These are phyloP conservation scores for Termitomyces sp. DNA, from an alignment of 768 basidiomycete species.

Conservation along the genomic window DNA sequence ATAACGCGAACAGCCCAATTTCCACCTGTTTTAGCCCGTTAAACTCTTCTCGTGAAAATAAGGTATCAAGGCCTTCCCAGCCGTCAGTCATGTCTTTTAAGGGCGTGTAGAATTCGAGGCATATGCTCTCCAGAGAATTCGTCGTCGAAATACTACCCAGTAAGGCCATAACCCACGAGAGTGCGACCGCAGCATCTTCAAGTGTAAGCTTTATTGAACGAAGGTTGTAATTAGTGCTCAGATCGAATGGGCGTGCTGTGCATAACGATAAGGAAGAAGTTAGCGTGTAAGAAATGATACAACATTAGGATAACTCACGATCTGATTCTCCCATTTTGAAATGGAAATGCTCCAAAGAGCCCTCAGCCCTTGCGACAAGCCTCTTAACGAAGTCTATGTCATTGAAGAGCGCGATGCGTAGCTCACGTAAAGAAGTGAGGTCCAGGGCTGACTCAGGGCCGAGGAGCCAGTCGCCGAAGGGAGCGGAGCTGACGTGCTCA, in stretches of 20 bases:
- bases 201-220: constrained; percentile 35
- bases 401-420: constrained; percentile 35
- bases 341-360: constrained; percentile 35
- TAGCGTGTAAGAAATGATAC: not conserved
- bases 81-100: constrained; percentile 26
- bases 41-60: constrained; percentile 26
- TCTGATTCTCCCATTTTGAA: constrained; percentile 37
- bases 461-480: constrained; percentile 33
- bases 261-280: not conserved
- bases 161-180: constrained; percentile 30
- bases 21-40: constrained; percentile 27
- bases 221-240: constrained; percentile 27
- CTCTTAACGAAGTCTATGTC: constrained; percentile 28
- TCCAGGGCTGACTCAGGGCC: constrained; percentile 25
- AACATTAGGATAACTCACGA: constrained; percentile 21
- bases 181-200: constrained; percentile 30
- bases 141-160: constrained; percentile 21
- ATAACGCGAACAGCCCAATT: constrained; percentile 34
- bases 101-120: constrained; percentile 36
- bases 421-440: constrained; percentile 31
- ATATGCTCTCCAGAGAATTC: constrained; percentile 24
- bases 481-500: constrained; percentile 31
- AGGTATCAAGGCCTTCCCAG: constrained; percentile 29
- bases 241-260: constrained; percentile 30
- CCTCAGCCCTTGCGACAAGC: constrained; percentile 28